Conservation (phyloP, 2,329 filamentous ascomycete genomes). For the Aspergillus costaricaensis region DNA sequence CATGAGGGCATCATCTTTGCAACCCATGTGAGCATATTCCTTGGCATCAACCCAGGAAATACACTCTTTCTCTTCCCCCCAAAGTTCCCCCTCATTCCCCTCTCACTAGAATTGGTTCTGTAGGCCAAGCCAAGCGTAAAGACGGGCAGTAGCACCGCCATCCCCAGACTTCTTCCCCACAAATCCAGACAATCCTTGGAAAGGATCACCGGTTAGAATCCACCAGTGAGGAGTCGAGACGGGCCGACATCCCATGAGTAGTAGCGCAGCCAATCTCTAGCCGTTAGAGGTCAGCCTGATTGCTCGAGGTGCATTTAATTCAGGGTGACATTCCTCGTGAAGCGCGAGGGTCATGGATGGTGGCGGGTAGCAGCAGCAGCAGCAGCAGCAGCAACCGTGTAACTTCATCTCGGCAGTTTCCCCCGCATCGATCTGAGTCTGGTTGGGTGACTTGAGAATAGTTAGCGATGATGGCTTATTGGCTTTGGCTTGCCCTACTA, state of each 20-base stretch:
- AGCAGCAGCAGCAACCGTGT: background rate
- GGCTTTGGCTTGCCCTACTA: too few species aligned
- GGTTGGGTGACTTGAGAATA: too few species aligned
- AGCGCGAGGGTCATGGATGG: background rate
- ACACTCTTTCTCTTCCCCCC: background rate
- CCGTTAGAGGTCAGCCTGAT: background rate
- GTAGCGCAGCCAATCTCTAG: background rate
- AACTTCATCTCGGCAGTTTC: background rate
- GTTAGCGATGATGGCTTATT: too few species aligned
- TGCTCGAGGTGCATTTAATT: too few species aligned
- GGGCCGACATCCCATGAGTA: background rate
- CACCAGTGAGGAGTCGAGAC: slow-evolving; percentile 13
- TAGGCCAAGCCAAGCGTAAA: background rate
- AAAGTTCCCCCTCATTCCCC: background rate
- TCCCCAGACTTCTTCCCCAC: slow-evolving; percentile 13
- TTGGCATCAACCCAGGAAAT: background rate
- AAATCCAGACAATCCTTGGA: slow-evolving; percentile 14
- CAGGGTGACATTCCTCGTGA: background rate
- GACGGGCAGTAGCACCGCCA: slow-evolving; percentile 3
- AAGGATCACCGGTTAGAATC: slow-evolving; percentile 20
- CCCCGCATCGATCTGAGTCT: background rate
- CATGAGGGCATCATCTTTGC: background rate
- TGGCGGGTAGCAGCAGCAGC: background rate
- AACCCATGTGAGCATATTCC: background rate
- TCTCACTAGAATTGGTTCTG: background rate